Evolutionary conservation across 2,329 filamentous ascomycete genomes (phyloP).

Genomic region (Mycogone perniciosa): DNA sequence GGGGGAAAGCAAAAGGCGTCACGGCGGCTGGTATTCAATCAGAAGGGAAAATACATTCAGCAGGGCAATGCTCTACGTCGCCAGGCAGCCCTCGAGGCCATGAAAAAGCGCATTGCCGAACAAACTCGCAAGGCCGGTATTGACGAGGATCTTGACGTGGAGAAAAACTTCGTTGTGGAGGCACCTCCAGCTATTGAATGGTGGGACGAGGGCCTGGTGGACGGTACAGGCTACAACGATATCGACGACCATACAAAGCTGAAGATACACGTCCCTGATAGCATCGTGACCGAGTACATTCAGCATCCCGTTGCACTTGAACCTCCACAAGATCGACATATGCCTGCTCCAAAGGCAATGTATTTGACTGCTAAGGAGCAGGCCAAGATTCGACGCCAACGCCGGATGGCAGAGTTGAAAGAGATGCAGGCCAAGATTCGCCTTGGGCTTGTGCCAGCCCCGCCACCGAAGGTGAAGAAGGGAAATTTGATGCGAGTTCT

Average conservation of each 20-base stretch:
- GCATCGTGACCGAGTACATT: constrained; percentile 82
- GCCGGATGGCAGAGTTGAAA: constrained; percentile 86
- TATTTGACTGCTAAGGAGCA: constrained; percentile 87
- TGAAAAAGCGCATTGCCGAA: constrained; percentile 89
- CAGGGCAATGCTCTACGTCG: constrained; percentile 85
- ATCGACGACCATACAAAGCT: constrained; percentile 59
- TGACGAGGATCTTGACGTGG: constrained; percentile 81
- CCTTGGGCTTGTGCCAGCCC: constrained; percentile 80
- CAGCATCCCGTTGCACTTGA: constrained; percentile 90
- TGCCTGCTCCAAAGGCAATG: constrained; percentile 78
- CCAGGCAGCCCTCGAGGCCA: constrained; percentile 82
- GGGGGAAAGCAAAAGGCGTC: constrained; percentile 58
- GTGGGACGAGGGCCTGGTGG: constrained; percentile 90
- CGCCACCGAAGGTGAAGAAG: constrained; percentile 94
- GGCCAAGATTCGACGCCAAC: constrained; percentile 81
- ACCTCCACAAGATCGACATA: constrained; percentile 81
- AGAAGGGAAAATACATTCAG: constrained; percentile 94
- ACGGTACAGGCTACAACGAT: constrained; percentile 66
- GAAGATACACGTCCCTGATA: constrained; percentile 72
- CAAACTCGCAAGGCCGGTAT: constrained; percentile 85
- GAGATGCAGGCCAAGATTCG: constrained; percentile 96
- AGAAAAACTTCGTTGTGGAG: constrained; percentile 83
- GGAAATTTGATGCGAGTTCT: constrained; percentile 96
- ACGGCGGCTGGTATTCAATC: constrained; percentile 79
- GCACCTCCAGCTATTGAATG: constrained; percentile 85